These are phyloP conservation scores for Arthroderma sp. DNA, from an alignment of 2,329 filamentous ascomycete genomes.

Conservation along the genomic window DNA sequence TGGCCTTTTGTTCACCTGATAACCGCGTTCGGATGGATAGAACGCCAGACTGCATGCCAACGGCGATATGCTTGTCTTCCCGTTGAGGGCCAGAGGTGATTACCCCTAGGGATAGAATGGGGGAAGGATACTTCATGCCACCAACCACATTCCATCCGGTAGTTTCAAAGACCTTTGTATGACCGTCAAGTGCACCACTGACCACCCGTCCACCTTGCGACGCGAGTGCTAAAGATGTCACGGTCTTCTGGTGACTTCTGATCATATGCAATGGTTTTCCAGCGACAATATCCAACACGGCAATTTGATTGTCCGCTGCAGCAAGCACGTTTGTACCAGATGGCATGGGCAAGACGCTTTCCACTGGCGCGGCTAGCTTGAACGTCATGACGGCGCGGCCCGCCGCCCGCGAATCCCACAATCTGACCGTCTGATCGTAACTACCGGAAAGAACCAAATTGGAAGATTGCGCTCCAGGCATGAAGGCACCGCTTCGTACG, in stretches of 20 bases:
- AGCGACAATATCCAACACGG: conserved; percentile 82
- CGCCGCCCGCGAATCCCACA: conserved; percentile 80
- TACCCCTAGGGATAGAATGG: conserved; percentile 71
- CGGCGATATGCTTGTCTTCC: conserved; percentile 84
- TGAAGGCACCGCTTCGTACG: conserved; percentile 73
- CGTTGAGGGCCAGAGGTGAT: conserved; percentile 53
- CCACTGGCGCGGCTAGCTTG: conserved; percentile 80
- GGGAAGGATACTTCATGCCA: conserved; percentile 82
- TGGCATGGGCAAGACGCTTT: conserved; percentile 74
- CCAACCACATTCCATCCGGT: conserved; percentile 92
- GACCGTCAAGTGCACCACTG: conserved; percentile 81
- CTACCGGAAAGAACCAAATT: conserved; percentile 77
- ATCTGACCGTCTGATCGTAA: conserved; percentile 83
- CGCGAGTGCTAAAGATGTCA: conserved; percentile 72
- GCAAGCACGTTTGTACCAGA: conserved; percentile 78
- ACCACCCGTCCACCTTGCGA: conserved; percentile 70
- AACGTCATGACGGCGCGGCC: conserved; percentile 71
- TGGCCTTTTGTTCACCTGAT: conserved; percentile 65
- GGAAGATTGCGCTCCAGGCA: conserved; percentile 52
- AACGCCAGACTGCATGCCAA: conserved; percentile 90
- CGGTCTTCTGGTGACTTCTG: conserved; percentile 93
- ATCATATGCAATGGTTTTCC: conserved; percentile 77
- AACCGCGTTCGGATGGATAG: conserved; percentile 81
- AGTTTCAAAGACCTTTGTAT: conserved; percentile 95
- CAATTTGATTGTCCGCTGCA: conserved; percentile 72